Conservation (phyloP, 2,329 filamentous ascomycete genomes). For the Colletotrichum tanaceti region DNA sequence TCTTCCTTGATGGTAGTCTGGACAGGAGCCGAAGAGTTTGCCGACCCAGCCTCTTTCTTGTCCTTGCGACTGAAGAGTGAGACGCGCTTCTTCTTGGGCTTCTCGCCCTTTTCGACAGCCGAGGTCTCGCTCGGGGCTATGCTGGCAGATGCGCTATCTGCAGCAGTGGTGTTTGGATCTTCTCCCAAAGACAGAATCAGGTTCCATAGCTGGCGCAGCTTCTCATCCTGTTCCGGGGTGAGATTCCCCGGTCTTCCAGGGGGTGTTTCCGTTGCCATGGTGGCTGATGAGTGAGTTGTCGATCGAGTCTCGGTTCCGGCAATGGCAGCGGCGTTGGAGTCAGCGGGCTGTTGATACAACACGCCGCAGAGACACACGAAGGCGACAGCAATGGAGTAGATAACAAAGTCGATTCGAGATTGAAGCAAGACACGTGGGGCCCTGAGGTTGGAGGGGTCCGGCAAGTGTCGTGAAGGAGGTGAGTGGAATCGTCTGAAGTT, state of each 20-base stretch:
- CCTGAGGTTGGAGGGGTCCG: conserved; percentile 12
- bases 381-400: conserved; percentile 30
- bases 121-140: conserved; percentile 46
- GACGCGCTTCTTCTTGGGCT: conserved; percentile 81
- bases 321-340: neutral
- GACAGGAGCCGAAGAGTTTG: conserved; percentile 48
- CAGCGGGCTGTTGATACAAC: conserved; percentile 20
- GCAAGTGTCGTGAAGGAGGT: conserved; percentile 3
- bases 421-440: conserved; percentile 26
- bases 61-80: conserved; percentile 74
- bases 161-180: conserved; percentile 42
- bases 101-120: conserved; percentile 54
- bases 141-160: conserved; percentile 44
- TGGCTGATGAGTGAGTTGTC: conserved; percentile 30
- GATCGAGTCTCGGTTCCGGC: neutral
- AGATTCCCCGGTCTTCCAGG: conserved; percentile 86
- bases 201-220: conserved; percentile 88
- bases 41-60: conserved; percentile 63
- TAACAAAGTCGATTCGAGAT: conserved; percentile 34
- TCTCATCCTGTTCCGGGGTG: conserved; percentile 88
- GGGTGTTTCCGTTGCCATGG: conserved; percentile 59
- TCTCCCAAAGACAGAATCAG: conserved; percentile 74
- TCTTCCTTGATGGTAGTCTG: conserved; percentile 58
- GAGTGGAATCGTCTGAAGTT: conserved; percentile 15
- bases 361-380: conserved; percentile 36